These are phyloP conservation scores for Sclerotinia subarctica DNA, from an alignment of 2,329 filamentous ascomycete species.

Conservation along the genomic window DNA sequence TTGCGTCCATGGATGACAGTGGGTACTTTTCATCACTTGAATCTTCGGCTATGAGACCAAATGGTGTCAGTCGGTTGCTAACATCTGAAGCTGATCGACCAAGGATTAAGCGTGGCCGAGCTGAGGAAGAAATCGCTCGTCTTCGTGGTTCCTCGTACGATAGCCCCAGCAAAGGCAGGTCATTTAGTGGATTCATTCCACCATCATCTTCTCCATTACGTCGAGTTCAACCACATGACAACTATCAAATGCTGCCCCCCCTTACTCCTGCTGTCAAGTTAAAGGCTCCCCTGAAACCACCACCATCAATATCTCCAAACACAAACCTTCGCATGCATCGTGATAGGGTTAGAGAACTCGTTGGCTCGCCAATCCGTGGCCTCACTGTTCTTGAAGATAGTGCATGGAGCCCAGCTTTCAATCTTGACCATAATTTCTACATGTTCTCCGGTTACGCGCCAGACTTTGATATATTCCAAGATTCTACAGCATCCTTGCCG, in stretches of 20 bases:
- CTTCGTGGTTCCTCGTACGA: slow-evolving; percentile 90
- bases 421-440: slow-evolving; percentile 54
- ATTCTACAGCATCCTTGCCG: slow-evolving; percentile 41
- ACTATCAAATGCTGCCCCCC: slow-evolving; percentile 65
- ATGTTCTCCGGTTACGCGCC: slow-evolving; percentile 49
- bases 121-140: slow-evolving; percentile 92
- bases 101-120: slow-evolving; percentile 80
- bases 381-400: slow-evolving; percentile 51
- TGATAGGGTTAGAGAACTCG: slow-evolving; percentile 74
- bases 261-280: slow-evolving; percentile 83
- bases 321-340: slow-evolving; percentile 89
- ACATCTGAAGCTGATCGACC: slow-evolving; percentile 80
- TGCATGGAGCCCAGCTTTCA: slow-evolving; percentile 65
- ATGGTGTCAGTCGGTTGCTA: slow-evolving; percentile 59
- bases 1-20: slow-evolving; percentile 82
- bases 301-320: slow-evolving; percentile 82
- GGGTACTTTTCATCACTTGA: slow-evolving; percentile 96
- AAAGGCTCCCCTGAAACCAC: slow-evolving; percentile 54
- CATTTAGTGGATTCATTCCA: slow-evolving; percentile 40
- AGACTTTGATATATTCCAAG: slow-evolving; percentile 62
- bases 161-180: slow-evolving; percentile 73
- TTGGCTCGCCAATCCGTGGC: slow-evolving; percentile 70
- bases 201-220: slow-evolving; percentile 68
- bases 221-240: slow-evolving; percentile 44
- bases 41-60: slow-evolving; percentile 78